Base-by-base conservation (phyloP, 2,329 filamentous ascomycete species). In the Helicocarpus griseus region DNA sequence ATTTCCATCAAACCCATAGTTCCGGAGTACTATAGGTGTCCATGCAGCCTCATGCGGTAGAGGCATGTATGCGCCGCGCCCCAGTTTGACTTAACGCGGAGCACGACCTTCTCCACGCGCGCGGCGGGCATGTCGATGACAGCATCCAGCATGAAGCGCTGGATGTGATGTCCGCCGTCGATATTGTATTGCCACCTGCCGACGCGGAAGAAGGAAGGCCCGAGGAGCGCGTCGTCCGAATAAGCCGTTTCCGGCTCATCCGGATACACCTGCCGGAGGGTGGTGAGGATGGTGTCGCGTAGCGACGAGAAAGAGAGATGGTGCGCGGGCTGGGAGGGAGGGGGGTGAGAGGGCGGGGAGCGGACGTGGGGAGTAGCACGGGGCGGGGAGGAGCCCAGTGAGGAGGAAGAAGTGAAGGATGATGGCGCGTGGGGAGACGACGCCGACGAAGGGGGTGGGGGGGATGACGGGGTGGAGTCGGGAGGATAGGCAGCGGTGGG, bases 31-130 rank as follows among this genome's bases (percentile, higher is more conserved):
- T 43, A 43, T 29, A 43, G 11, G 22, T 43, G 40, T 11, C 73
- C 73, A 57, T 73, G 66, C 46, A 75, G 51, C 45, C 68, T 67
- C 48, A 74, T 53, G n/a, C 73, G 68, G 58, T 74, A 75, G 35
- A 75, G 56, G 56, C 73, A 76, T 1, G 71, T 73, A 50, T 69
- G 59, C 21, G 67, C 59, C 4, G 59, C 65, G 4, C 72, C 73
- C 65, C 72, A 73, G 51, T 74, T 75, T 1, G 65, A 68, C 19
- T 64, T 69, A 14, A 70, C 64, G 5, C 73, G 63, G 29, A 76
- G 58, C 13, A 70, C 68, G 19, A 73, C 67, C 46, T 65, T 67
- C 40, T 69, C 61, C 11, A 70, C 66, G 1, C 66, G 62, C 8
- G 69, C 56, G 2, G 57, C 59, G 2, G 64, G 63, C 11, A 67